These are phyloP conservation scores for Fagopyrum esculentum DNA, from an alignment of 148 eudicot species.

Conservation along the genomic window DNA sequence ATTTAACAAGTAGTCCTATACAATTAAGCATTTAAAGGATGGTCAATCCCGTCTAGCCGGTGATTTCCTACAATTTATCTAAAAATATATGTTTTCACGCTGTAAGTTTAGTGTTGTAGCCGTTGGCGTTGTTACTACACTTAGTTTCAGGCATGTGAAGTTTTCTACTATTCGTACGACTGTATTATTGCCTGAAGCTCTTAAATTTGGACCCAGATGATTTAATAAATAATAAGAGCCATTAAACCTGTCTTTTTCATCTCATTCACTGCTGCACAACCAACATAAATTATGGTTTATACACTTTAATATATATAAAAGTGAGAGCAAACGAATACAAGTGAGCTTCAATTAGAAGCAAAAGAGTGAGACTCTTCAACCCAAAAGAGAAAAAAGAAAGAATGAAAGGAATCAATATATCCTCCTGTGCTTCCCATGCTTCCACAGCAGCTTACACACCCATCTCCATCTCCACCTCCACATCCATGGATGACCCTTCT, in stretches of 20 bases:
- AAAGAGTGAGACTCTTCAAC: background rate
- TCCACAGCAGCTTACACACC: slow-evolving; percentile 20
- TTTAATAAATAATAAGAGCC: background rate
- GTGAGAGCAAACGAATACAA: background rate
- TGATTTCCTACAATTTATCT: too few relatives aligned
- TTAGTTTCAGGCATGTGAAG: background rate
- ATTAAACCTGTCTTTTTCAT: slow-evolving; percentile 10
- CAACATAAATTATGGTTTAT: background rate
- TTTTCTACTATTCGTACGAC: background rate
- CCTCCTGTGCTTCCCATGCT: slow-evolving; percentile 24
- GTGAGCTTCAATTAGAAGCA: background rate
- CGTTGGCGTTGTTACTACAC: background rate
- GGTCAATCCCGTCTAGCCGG: too few relatives aligned
- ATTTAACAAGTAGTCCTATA: too few relatives aligned
- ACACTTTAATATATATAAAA: too few relatives aligned
- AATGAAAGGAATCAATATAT: slow-evolving; percentile 16
- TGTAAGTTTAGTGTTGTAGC: background rate
- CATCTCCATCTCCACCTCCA: slow-evolving; percentile 18
- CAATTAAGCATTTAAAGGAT: too few relatives aligned
- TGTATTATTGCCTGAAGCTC: too few relatives aligned
- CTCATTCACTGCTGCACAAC: background rate
- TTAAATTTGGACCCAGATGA: too few relatives aligned
- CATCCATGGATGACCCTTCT: slow-evolving; percentile 16
- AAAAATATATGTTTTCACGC: too few relatives aligned
- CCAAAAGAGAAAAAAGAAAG: background rate